phyloP scores from a whole-genome alignment of 1,139 yeast species.

The Maudiozyma humilis region DNA sequence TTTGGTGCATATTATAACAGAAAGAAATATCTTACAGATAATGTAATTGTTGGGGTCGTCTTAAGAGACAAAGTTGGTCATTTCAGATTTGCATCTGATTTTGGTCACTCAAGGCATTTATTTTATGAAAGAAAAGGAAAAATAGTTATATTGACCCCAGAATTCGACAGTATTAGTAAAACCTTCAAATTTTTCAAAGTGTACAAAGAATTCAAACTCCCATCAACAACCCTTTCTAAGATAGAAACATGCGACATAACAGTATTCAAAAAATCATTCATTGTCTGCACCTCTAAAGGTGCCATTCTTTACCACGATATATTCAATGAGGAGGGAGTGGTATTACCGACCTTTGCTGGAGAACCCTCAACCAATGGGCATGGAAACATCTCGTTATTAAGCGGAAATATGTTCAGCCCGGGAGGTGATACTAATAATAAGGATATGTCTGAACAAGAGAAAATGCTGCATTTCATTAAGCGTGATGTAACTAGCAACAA shows the following conservation, averaged over 20 bases:
- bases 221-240: conserved; percentile 35
- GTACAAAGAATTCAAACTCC: conserved; percentile 37
- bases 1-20: conserved; percentile 30
- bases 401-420: conserved; percentile 27
- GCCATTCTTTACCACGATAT: conserved; percentile 51
- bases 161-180: conserved; percentile 48
- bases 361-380: conserved; percentile 19
- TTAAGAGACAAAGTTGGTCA: conserved; percentile 39
- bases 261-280: conserved; percentile 52
- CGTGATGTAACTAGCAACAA: conserved; percentile 25
- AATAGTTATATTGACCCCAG: conserved; percentile 31
- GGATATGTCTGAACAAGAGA: conserved; percentile 33
- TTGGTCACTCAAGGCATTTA: conserved; percentile 49
- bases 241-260: conserved; percentile 48
- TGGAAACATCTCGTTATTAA: conserved; percentile 27
- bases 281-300: conserved; percentile 62
- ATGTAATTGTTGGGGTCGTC: conserved; percentile 30
- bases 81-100: conserved; percentile 54
- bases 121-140: conserved; percentile 43
- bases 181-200: conserved; percentile 44
- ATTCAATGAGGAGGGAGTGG: conserved; percentile 47
- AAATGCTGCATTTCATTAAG: conserved; percentile 28
- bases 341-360: conserved; percentile 42
- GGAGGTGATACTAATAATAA: conserved; percentile 28
- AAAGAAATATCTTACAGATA: conserved; percentile 23